Percentiles rank a stretch among this genome's conserved stretches.
phyloP scores from a whole-genome alignment of 1,139 yeast species.

The Sugiyamaella japonica region DNA sequence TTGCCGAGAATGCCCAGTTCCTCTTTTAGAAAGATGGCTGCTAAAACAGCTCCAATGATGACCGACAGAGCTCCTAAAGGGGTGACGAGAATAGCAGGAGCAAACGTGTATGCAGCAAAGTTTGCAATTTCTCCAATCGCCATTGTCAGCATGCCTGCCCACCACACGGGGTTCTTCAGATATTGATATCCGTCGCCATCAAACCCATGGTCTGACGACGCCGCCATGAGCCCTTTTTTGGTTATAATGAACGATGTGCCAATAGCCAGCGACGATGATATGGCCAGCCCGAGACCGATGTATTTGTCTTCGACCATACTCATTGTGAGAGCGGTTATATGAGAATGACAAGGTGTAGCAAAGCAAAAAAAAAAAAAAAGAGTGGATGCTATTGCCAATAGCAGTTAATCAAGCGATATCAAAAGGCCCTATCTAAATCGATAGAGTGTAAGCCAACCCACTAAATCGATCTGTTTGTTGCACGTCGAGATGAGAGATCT shows the following conservation, averaged over 20 bases:
- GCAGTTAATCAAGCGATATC: neutral
- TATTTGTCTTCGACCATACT: conserved; percentile 66
- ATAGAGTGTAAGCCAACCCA: neutral
- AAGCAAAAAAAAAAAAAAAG: neutral
- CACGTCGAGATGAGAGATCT: no score
- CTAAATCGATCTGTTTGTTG: no score
- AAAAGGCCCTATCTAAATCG: neutral
- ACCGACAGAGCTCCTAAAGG: conserved; percentile 91
- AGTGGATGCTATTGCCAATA: conserved; percentile 1
- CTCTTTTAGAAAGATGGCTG: conserved; percentile 80
- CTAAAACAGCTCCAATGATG: conserved; percentile 83
- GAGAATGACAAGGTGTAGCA: neutral
- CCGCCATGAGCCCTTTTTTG: conserved; percentile 78
- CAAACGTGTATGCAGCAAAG: conserved; percentile 93
- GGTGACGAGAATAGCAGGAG: conserved; percentile 89
- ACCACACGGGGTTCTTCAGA: conserved; percentile 85
- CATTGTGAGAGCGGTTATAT: conserved; percentile 12
- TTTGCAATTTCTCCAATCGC: conserved; percentile 90
- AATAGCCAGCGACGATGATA: conserved; percentile 83
- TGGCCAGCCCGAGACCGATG: conserved; percentile 85
- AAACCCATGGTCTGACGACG: conserved; percentile 63
- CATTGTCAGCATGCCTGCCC: conserved; percentile 93
- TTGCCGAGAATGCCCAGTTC: conserved; percentile 88
- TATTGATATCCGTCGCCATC: conserved; percentile 62
- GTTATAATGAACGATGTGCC: conserved; percentile 90